phyloP scores from a whole-genome alignment of 2,329 filamentous ascomycete genomes.

The Aureobasidium lini region DNA sequence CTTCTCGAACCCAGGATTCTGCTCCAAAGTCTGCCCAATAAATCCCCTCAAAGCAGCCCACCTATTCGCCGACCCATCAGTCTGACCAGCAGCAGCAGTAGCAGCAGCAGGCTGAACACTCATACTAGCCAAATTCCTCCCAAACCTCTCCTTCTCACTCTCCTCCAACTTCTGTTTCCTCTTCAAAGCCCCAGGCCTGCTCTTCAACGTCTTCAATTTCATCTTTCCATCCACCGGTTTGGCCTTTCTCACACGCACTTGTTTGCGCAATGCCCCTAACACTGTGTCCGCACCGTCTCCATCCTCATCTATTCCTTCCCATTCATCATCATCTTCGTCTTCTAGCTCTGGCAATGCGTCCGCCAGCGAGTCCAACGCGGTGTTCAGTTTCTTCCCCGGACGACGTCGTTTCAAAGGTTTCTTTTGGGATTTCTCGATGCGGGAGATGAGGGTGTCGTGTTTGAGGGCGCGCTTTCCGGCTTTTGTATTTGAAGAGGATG shows the following conservation, averaged over 20 bases:
- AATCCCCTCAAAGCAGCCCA: constrained; percentile 80
- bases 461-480: constrained; percentile 77
- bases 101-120: constrained; percentile 10
- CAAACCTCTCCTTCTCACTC: constrained; percentile 77
- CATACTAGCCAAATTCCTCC: constrained; percentile 72
- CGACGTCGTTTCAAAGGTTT: constrained; percentile 49
- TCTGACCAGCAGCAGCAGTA: constrained; percentile 29
- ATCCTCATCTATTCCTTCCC: constrained; percentile 26
- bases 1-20: constrained; percentile 63
- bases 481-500: constrained; percentile 58
- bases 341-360: constrained; percentile 65
- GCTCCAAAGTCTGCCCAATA: constrained; percentile 82
- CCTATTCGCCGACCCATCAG: constrained; percentile 43
- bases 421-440: constrained; percentile 54
- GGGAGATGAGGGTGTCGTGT: constrained; percentile 69
- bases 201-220: constrained; percentile 65
- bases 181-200: constrained; percentile 72
- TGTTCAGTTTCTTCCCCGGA: constrained; percentile 68
- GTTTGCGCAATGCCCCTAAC: constrained; percentile 16
- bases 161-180: constrained; percentile 72
- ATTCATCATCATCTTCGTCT: constrained; percentile 40
- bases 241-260: constrained; percentile 18
- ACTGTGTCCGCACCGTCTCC: constrained; percentile 7
- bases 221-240: constrained; percentile 51
- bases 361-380: constrained; percentile 66